Conservation (phyloP, 1,284 basidiomycete species). For the Boletus sp. region DNA sequence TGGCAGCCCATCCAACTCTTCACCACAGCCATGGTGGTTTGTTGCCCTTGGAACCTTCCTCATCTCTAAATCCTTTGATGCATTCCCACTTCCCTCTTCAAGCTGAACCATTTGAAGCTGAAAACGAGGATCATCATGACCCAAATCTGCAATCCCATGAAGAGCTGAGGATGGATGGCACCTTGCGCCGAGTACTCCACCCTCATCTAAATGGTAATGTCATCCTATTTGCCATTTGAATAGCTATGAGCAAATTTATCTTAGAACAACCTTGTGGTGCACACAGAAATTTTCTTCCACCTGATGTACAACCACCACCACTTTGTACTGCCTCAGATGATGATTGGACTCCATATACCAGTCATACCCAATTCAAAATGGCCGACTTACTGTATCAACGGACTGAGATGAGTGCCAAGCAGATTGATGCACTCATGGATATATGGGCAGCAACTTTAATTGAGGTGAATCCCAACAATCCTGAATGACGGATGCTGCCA, state of each 20-base stretch:
- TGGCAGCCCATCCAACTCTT: neutral
- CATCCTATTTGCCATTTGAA: neutral
- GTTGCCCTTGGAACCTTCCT: no score
- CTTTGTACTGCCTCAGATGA: neutral
- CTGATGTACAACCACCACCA: neutral
- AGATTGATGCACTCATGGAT: constrained; percentile 29
- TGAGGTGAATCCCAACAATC: neutral
- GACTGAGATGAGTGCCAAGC: neutral
- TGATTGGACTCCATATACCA: neutral
- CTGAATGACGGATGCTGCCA: constrained; percentile 7
- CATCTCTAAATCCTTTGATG: no score
- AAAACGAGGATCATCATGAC: rapidly evolving
- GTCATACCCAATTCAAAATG: neutral
- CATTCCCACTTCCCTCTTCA: neutral
- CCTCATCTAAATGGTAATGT: neutral
- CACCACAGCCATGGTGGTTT: neutral
- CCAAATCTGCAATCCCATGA: neutral
- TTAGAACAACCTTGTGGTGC: neutral
- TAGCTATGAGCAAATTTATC: neutral
- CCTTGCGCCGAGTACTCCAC: neutral
- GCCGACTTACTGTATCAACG: neutral
- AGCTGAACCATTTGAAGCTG: neutral
- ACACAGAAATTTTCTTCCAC: neutral
- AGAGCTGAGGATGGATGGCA: neutral
- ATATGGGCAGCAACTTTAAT: constrained; percentile 25